Base-by-base conservation (phyloP, 345 rosid species). In the Barbarea vulgaris region DNA sequence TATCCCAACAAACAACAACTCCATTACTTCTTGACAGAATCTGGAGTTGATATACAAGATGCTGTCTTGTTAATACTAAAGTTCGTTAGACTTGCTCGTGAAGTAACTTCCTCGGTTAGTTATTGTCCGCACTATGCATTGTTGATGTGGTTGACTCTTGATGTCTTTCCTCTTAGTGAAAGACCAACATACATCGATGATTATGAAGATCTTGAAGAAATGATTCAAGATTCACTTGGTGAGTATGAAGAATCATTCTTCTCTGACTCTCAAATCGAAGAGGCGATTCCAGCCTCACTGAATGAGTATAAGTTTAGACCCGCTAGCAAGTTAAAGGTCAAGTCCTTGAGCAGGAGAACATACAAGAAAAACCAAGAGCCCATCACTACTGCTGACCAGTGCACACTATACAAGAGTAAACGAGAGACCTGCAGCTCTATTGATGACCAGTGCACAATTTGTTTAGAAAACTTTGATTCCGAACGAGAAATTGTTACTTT, bases 391-490 rank as follows among this genome's bases (percentile, higher is more conserved):
- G 22, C 63, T 39, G n/a, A 54, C 39, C 15, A 15, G 19, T 1
- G 21, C 21, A 55, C 4, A 39, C 24, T 19, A 63, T n/a, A 42
- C 7, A 18, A 30, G 47, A 24, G 18, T 7, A 30, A 62, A 72
- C 21, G 4, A 52, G 11, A 73, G 37, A 55, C 37, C 3, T n/a
- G n/a, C n/a, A 7, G 5, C 1, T 65, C n/a, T 25, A 36, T 1
- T 25, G 9, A 6, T 57, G 68, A 76, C 7, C 7, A 8, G 11
- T 76, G 79, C 63, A 31, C 64, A n/a, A 60, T 76, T 61, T 76
- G 79, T 52, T 68, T 41, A 11, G 10, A 60, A 9, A 34, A 30
- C 2, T 60, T 60, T 17, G 34, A 14, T 60, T 15, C 34, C 27
- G 33, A 54, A 22, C 34, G 13, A n/a, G 27, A n/a, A 41, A 3